Evolutionary conservation across 2,329 filamentous ascomycete genomes (phyloP), one percentile per base, ranked within the genome.

Genomic region (Reticulascus tulasneorum): DNA sequence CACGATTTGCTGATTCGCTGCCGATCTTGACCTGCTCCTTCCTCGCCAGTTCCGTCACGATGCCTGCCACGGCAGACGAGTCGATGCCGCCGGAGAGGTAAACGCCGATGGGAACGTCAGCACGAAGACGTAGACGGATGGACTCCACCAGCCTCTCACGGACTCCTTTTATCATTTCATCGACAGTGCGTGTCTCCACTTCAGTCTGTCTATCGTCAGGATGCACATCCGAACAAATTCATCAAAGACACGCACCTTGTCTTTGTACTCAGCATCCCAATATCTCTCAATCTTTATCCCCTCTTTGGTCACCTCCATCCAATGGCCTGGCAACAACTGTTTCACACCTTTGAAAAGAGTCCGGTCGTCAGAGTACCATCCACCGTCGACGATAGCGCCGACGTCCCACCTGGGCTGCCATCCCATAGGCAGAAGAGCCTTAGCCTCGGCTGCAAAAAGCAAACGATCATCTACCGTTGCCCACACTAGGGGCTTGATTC

Each of bases 41-140:
- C 25, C 63, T 58, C n/a, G 67, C 60, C 2, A 79, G 59, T 40
- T 77, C 60, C 1, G 65, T 67, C 3, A 71, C 66, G 47, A 80
- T 77, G 4, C 76, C 75, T 7, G 75, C 75, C 16, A 79, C 54
- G 2, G 66, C 61, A 0, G 74, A 78, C 0, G 72, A 77, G 48
- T 79, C 75, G 31, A 80, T 66, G 1, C 76, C 77, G 5, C 77
- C 75, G 16, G 64, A 71, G 0, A 79, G 56, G 38, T 75, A 79
- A 33, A 80, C 58, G 3, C 72, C 76, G 4, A 79, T 60, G 1
- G 73, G 72, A 0, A 79, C 76, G 48, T 80, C 76, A 2, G 75
- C 75, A 12, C 67, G 62, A 9, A 79, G 56, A 6, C 75, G 67
- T 13, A 75, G 45, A n/a, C 63, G 63, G 9, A 79, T 58, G 0